Base-by-base conservation (phyloP, 805 yeast species). In the Lachancea sp. region DNA sequence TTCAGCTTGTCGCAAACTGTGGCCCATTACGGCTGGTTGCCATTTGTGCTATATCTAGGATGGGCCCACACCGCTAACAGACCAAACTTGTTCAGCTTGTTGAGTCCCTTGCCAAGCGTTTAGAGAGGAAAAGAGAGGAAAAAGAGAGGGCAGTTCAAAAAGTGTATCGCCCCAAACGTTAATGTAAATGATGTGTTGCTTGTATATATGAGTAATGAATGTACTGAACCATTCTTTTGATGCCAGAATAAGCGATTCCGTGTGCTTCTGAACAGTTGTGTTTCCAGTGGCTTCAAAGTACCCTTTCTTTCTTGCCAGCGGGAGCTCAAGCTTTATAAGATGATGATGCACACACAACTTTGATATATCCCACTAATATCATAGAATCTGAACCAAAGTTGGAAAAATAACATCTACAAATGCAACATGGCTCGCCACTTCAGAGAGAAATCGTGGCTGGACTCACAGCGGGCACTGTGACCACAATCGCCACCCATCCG, bases 11-110 rank as follows among this genome's bases (percentile, higher is more conserved):
- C 96, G 53, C 86, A 88, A 64, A 85, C 87, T 43, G 76, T 84
- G 59, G 85, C 91, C 48, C 99, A 95, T 70, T 93, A 89, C 69
- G 97, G 98, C 38, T 93, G 95, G 87, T 82, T 93, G 59, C 99
- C 99, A 46, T 85, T 93, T 63, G 82, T 93, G 54, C 73, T 93
- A 62, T 93, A 93, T 74, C 72, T 93, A 57, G 99, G 93, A 39
- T 84, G 89, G 89, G 66, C 77, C 47, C 79, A 86, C 56, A 81
- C 91, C 52, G 74, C 88, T 46, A 84, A 83, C 67, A 86, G 84
- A 69, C 97, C 97, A 52, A 80, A 81, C 53, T 72, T 91, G 62
- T 74, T 91, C 66, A 64, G 64, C 42, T 43, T 65, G 43, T 58
- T 65, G 41, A 61, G 67, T 13, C 69, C 69, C 45, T 49, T 65